Evolutionary conservation across 768 basidiomycete genomes (phyloP), one percentile per base, ranked within the genome.

Genomic region (Paxillus involutus): DNA sequence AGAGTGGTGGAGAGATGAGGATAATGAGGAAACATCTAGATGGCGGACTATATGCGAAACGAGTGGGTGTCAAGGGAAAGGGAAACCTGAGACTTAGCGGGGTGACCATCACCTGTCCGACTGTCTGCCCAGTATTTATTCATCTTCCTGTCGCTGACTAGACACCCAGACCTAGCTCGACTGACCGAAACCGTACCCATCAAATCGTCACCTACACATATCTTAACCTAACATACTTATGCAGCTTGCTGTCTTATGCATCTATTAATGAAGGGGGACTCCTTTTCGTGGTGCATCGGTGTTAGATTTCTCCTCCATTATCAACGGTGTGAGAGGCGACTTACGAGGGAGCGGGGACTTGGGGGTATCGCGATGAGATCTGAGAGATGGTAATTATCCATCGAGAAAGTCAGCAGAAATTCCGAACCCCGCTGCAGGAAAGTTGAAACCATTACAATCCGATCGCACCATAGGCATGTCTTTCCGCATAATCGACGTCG

Each of bases 401-500:
- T 21, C 21, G 21, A 21, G 21, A 21, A 21, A 21, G 21, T 3
- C 21, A 21, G 21, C 26, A 26, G 26, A 26, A 26, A 26, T 26
- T 26, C 26, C 6, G 26, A 26, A 26, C 26, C 6, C 3, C 21
- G 21, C 6, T 26, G 26, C 26, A 3, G 26, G 26, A 26, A 26
- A 4, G 26, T 26, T 26, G 26, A 26, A 26, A 26, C 26, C 26
- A 26, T 26, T 26, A 26, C 5, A 24, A 26, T 4, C 26, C 26
- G 26, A 26, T 26, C 26, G 26, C 26, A 26, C 26, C 26, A 26
- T 26, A 26, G 6, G 6, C 8, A 76, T 78, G 76, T 83, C 85
- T 49, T 97, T 94, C 72, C 80, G 95, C 63, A 95, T 94, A 73
- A 93, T 98, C 73, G 87, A 98, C 75, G 88, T 98, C 66, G 96